Conservation (phyloP, 768 basidiomycete genomes). For the Suillus brevipes region DNA sequence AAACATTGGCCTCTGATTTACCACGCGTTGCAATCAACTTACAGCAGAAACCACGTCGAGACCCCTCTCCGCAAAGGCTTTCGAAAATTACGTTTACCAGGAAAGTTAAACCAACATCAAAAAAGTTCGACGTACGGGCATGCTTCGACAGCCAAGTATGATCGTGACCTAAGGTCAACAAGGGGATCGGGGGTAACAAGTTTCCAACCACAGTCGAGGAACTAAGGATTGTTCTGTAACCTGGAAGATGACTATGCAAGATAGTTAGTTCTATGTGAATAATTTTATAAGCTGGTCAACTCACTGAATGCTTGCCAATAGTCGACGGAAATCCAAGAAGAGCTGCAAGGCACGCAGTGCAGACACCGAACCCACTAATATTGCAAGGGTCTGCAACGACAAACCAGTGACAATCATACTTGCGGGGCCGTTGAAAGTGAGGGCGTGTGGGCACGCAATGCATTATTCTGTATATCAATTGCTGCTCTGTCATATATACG, state of each 20-base stretch:
- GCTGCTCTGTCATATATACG: too few species aligned
- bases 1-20: not conserved
- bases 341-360: conserved; percentile 1
- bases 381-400: conserved; percentile 6
- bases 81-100: not conserved
- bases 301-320: conserved; percentile 7
- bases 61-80: conserved; percentile 35
- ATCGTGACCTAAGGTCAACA: conserved; percentile 10
- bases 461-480: not conserved
- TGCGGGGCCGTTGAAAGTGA: not conserved
- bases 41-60: conserved; percentile 40
- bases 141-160: conserved; percentile 9
- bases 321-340: conserved; percentile 8
- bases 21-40: conserved; percentile 15
- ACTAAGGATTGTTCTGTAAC: conserved; percentile 6
- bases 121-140: conserved; percentile 3
- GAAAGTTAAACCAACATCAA: too few species aligned
- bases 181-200: conserved; percentile 1
- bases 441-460: not conserved
- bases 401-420: conserved; percentile 9
- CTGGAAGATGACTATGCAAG: conserved; percentile 9
- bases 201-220: not conserved
- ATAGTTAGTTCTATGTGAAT: too few species aligned
- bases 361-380: conserved; percentile 7
- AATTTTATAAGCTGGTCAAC: not conserved